Percentiles rank a stretch among this genome's conserved stretches.
Evolutionary conservation across 2,329 filamentous ascomycete species (phyloP).

Genomic region (Phialophora tarda): DNA sequence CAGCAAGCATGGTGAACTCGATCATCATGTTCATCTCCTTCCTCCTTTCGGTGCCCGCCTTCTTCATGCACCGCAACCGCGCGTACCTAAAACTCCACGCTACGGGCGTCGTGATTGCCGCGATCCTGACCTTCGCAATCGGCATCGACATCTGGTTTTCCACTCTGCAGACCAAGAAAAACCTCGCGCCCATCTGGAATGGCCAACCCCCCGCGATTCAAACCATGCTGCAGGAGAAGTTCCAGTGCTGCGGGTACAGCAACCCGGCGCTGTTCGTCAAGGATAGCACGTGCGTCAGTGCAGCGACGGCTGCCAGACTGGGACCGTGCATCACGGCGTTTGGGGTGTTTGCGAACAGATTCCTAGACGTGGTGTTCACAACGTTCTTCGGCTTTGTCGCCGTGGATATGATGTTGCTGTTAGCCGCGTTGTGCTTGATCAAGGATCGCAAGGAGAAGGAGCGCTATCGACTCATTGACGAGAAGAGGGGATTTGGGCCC

Average conservation of each 20-base stretch:
- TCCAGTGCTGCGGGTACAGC: slow-evolving; percentile 79
- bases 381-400: slow-evolving; percentile 77
- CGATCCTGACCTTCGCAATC: slow-evolving; percentile 68
- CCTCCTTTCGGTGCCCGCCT: slow-evolving; percentile 70
- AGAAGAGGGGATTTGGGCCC: slow-evolving; percentile 66
- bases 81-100: slow-evolving; percentile 73
- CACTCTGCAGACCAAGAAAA: slow-evolving; percentile 70
- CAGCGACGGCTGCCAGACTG: slow-evolving; percentile 71
- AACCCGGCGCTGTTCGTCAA: slow-evolving; percentile 75
- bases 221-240: slow-evolving; percentile 74
- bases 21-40: slow-evolving; percentile 74
- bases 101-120: slow-evolving; percentile 67
- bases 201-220: slow-evolving; percentile 63
- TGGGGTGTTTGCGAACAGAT: slow-evolving; percentile 70
- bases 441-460: slow-evolving; percentile 82
- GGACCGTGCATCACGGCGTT: slow-evolving; percentile 73
- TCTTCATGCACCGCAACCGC: slow-evolving; percentile 69
- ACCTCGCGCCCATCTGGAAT: slow-evolving; percentile 67
- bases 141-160: slow-evolving; percentile 74
- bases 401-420: slow-evolving; percentile 69
- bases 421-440: slow-evolving; percentile 74
- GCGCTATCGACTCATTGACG: slow-evolving; percentile 78
- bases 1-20: slow-evolving; percentile 73
- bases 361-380: slow-evolving; percentile 78
- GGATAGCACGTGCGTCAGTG: slow-evolving; percentile 70